Evolutionary conservation across 768 basidiomycete species (phyloP).

Genomic region (Termitomyces sp.): DNA sequence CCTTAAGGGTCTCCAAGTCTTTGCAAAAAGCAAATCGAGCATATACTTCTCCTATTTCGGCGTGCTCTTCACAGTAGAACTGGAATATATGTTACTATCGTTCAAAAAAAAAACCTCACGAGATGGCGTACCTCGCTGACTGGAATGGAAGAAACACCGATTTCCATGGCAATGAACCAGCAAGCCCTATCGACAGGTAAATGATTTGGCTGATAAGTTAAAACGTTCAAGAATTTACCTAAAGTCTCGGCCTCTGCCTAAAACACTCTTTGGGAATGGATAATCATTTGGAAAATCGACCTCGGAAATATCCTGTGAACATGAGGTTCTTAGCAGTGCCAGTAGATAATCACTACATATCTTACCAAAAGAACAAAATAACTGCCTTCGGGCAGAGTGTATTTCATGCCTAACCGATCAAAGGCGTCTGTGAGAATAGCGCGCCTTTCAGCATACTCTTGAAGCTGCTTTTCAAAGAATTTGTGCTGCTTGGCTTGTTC

Average conservation of each 20-base stretch:
- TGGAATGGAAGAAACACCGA: conserved; percentile 90
- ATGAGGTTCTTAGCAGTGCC: not conserved
- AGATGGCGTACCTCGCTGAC: conserved; percentile 78
- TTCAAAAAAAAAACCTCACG: conserved; percentile 1
- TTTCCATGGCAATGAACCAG: conserved; percentile 90
- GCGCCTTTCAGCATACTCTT: conserved; percentile 79
- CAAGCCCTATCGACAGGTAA: conserved; percentile 50
- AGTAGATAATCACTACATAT: not conserved
- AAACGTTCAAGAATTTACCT: conserved; percentile 31
- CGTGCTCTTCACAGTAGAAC: conserved; percentile 92
- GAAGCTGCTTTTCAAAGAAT: conserved; percentile 74
- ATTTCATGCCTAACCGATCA: conserved; percentile 76
- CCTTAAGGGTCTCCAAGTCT: conserved; percentile 75
- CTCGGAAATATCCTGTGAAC: conserved; percentile 61
- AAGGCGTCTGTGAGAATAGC: conserved; percentile 72
- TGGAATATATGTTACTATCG: conserved; percentile 20
- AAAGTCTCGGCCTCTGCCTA: conserved; percentile 86
- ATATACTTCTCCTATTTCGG: conserved; percentile 79
- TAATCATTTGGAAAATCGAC: conserved; percentile 82
- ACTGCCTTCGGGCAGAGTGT: conserved; percentile 83
- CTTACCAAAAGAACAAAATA: conserved; percentile 87
- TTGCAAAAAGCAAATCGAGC: conserved; percentile 96
- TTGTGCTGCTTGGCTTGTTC: conserved; percentile 66
- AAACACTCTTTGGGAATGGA: conserved; percentile 68
- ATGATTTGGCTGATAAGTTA: not conserved